A percentile compares a stretch with the other conserved stretches of the same genome.
phyloP scores from a whole-genome alignment of 345 rosid species.

The Lumnitzera littorea region DNA sequence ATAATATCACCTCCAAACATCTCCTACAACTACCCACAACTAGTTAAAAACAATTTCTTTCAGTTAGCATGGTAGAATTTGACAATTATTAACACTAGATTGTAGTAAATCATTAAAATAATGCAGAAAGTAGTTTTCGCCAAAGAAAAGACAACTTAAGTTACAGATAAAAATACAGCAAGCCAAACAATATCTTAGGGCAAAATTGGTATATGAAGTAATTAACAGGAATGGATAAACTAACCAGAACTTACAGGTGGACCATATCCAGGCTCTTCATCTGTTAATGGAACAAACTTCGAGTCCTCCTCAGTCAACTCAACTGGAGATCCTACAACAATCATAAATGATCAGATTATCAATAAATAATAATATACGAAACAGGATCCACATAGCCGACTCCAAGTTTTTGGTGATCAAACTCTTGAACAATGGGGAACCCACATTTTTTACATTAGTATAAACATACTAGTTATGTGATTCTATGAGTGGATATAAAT shows the following conservation, averaged over 20 bases:
- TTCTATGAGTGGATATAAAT: background rate
- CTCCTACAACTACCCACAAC: no score
- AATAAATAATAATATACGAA: no score
- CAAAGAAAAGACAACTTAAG: background rate
- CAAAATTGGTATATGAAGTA: background rate
- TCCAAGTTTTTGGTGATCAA: no score
- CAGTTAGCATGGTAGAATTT: no score
- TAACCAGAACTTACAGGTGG: constrained; percentile 82
- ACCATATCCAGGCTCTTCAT: constrained; percentile 64
- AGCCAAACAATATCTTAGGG: constrained; percentile 11
- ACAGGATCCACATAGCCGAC: no score
- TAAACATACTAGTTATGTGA: no score
- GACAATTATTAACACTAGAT: background rate
- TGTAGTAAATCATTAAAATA: background rate
- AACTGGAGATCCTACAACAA: constrained; percentile 36
- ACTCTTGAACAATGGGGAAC: background rate
- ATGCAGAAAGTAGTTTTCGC: no score
- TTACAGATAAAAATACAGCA: constrained; percentile 20
- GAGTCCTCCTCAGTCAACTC: constrained; percentile 51
- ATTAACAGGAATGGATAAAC: constrained; percentile 4
- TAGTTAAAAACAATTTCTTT: no score
- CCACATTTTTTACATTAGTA: background rate
- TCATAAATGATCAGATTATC: background rate
- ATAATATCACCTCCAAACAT: no score
- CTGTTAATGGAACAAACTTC: constrained; percentile 72